Evolutionary conservation across 257 asterid genomes (phyloP).

Genomic region (Leptodermis oblonga): DNA sequence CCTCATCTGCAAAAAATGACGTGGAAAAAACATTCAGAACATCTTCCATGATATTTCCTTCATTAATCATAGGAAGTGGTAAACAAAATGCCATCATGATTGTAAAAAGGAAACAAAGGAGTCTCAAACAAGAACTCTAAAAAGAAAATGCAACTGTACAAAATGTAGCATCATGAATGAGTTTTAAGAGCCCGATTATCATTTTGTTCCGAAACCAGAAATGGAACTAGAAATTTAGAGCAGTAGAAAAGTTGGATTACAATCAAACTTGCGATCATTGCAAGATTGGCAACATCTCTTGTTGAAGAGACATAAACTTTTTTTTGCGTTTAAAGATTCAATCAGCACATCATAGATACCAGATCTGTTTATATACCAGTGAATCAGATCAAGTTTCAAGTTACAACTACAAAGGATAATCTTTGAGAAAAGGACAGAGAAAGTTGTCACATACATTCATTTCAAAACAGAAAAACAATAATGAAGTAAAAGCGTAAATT

Average conservation of each 20-base stretch:
- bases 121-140: not conserved
- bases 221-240: not conserved
- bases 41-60: not conserved
- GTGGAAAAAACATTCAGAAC: not conserved
- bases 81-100: not conserved
- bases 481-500: not conserved
- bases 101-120: not conserved
- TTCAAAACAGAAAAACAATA: not conserved
- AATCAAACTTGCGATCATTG: not conserved
- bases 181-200: not conserved
- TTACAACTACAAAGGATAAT: not conserved
- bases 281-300: not conserved
- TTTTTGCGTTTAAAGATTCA: not conserved
- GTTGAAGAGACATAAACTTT: no score
- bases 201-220: not conserved
- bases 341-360: not conserved
- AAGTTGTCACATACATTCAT: not conserved
- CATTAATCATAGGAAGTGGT: not conserved
- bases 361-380: not conserved
- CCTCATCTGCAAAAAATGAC: constrained; percentile 57
- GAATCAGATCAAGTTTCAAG: not conserved
- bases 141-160: not conserved
- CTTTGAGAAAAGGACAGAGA: not conserved
- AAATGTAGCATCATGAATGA: no score
- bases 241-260: not conserved